phyloP scores from a whole-genome alignment of 495 filamentous ascomycete genomes.

The Aspergillus funiculosus region DNA sequence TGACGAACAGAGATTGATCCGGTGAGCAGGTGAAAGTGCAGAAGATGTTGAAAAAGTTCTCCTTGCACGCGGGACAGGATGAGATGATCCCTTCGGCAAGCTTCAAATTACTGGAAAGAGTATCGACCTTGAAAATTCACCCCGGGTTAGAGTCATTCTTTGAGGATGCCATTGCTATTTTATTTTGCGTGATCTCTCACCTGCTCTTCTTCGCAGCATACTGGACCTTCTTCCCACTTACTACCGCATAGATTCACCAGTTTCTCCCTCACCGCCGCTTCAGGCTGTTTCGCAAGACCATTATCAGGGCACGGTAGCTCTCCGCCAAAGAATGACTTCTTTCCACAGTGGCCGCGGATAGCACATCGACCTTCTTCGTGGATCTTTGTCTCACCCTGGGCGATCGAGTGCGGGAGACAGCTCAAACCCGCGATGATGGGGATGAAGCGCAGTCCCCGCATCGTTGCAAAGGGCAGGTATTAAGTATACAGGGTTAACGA shows the following conservation, averaged over 20 bases:
- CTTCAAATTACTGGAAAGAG: slow-evolving; percentile 72
- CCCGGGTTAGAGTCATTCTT: background rate
- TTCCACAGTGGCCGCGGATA: slow-evolving; percentile 85
- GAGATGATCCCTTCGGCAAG: slow-evolving; percentile 84
- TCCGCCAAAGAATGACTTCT: slow-evolving; percentile 77
- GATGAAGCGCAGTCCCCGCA: slow-evolving; percentile 33
- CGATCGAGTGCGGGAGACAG: slow-evolving; percentile 28
- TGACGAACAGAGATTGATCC: slow-evolving; percentile 90
- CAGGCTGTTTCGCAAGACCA: slow-evolving; percentile 67
- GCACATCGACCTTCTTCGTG: slow-evolving; percentile 90
- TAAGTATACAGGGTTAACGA: background rate
- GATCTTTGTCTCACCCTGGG: slow-evolving; percentile 49
- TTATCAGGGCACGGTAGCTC: slow-evolving; percentile 95
- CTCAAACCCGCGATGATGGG: slow-evolving; percentile 28
- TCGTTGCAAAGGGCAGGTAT: slow-evolving; percentile 15
- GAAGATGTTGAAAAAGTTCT: slow-evolving; percentile 96
- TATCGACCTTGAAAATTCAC: slow-evolving; percentile 53
- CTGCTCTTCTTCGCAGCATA: slow-evolving; percentile 83
- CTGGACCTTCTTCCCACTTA: slow-evolving; percentile 72
- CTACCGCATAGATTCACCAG: slow-evolving; percentile 80
- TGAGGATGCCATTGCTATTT: too few relatives aligned
- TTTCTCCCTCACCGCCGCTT: slow-evolving; percentile 60
- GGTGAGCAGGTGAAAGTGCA: slow-evolving; percentile 97
- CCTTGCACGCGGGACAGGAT: slow-evolving; percentile 90
- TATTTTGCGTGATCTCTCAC: slow-evolving; percentile 35